A percentile compares a stretch with the other conserved stretches of the same genome.
phyloP scores from a whole-genome alignment of 768 basidiomycete genomes.

The Calocybe indica region DNA sequence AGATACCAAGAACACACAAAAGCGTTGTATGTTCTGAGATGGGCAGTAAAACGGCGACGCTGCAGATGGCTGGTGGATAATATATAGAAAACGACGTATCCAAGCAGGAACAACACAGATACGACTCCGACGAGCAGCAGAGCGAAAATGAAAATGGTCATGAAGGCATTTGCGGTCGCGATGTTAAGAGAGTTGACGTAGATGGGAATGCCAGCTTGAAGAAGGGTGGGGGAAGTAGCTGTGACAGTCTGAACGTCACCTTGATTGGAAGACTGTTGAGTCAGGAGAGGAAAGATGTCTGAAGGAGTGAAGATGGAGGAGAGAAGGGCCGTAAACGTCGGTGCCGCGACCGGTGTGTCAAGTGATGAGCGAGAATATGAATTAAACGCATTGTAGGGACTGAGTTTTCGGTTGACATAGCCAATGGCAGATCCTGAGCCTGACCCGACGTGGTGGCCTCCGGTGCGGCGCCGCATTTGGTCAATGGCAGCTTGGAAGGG shows the following conservation, averaged over 20 bases:
- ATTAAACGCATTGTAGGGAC: conserved; percentile 58
- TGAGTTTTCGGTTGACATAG: conserved; percentile 74
- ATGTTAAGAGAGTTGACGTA: conserved; percentile 76
- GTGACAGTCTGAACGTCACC: conserved; percentile 63
- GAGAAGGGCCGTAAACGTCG: neutral
- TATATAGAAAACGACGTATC: conserved; percentile 36
- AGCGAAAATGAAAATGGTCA: conserved; percentile 75
- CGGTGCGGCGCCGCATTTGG: conserved; percentile 76
- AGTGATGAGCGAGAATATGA: no score
- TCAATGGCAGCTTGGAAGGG: conserved; percentile 75
- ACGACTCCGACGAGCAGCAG: conserved; percentile 66
- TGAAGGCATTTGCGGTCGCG: conserved; percentile 83
- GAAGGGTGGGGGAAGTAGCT: conserved; percentile 51
- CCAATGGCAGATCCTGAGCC: conserved; percentile 57
- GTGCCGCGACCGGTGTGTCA: neutral
- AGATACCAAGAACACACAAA: no score
- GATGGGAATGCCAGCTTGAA: conserved; percentile 78
- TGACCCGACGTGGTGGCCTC: conserved; percentile 63
- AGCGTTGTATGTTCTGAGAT: no score
- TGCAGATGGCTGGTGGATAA: neutral
- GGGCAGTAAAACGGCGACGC: no score
- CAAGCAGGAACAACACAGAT: conserved; percentile 42
- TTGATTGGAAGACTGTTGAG: conserved; percentile 8
- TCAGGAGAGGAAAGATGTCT: conserved; percentile 5
- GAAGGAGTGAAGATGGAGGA: neutral